Evolutionary conservation across 805 yeast species (phyloP).

Genomic region (Wickerhamomyces rabaulensis): DNA sequence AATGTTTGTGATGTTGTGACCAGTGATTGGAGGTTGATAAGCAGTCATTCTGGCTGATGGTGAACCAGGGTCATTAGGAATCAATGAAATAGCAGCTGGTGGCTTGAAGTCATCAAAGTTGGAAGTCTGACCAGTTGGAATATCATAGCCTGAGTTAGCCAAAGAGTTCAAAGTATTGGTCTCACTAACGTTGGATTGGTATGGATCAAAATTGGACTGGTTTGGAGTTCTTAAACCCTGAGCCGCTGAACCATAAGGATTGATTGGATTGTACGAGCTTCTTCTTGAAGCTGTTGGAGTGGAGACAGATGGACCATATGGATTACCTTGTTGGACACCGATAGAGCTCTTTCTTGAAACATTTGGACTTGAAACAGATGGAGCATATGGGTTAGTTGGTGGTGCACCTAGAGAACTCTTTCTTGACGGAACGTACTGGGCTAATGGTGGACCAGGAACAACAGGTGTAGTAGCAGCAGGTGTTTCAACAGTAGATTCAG

Average conservation of each 20-base stretch:
- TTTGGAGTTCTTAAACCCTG: neutral
- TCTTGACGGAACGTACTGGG: neutral
- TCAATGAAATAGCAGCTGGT: slow-evolving; percentile 6
- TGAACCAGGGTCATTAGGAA: slow-evolving; percentile 10
- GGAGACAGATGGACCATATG: slow-evolving; percentile 5
- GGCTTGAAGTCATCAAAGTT: slow-evolving; percentile 11
- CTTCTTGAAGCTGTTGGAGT: slow-evolving; percentile 1
- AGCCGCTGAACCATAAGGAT: neutral
- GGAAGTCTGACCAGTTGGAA: slow-evolving; percentile 5
- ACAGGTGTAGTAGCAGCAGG: neutral
- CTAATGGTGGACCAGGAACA: neutral
- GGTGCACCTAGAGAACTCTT: neutral
- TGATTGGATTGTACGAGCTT: slow-evolving; percentile 6
- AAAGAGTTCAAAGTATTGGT: neutral
- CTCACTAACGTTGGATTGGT: slow-evolving; percentile 4
- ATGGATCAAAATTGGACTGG: slow-evolving; percentile 7
- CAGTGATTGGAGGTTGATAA: slow-evolving; percentile 22
- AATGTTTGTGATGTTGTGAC: slow-evolving; percentile 13
- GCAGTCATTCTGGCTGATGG: slow-evolving; percentile 23
- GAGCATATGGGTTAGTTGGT: slow-evolving; percentile 4
- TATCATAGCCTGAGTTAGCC: neutral
- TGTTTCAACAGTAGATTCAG: neutral
- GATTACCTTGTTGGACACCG: neutral
- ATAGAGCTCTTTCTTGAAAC: neutral
- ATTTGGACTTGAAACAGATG: neutral